Conservation (phyloP, 306 rosid genomes). For the Castanea sativa region DNA sequence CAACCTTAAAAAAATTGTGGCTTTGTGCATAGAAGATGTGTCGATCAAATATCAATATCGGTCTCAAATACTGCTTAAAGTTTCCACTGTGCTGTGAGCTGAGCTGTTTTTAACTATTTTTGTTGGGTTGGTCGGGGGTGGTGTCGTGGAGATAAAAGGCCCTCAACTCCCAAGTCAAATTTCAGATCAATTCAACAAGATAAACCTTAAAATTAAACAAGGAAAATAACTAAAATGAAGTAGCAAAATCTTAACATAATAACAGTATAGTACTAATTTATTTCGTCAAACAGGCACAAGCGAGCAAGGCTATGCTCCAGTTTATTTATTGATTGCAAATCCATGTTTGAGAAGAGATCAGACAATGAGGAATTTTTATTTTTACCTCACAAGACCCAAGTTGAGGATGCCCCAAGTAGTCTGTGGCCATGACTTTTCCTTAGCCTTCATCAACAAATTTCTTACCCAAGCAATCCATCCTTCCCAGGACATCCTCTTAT, state of each 20-base stretch:
- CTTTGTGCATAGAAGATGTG: too few relatives aligned
- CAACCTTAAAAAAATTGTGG: too few relatives aligned
- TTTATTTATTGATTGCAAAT: neutral
- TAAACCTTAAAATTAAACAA: neutral
- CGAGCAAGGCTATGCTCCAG: neutral
- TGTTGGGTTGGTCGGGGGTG: too few relatives aligned
- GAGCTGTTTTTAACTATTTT: too few relatives aligned
- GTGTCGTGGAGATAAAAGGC: too few relatives aligned
- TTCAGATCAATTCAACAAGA: neutral
- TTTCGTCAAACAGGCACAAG: neutral
- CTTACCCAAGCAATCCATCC: slow-evolving; percentile 94
- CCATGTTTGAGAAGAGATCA: neutral
- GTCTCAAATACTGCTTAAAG: too few relatives aligned
- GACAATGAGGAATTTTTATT: slow-evolving; percentile 1
- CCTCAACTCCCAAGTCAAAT: too few relatives aligned
- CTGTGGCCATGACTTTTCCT: slow-evolving; percentile 73
- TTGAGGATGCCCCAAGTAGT: slow-evolving; percentile 77
- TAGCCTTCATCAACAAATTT: slow-evolving; percentile 68
- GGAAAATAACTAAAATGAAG: neutral
- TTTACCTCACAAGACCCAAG: slow-evolving; percentile 71
- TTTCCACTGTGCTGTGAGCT: too few relatives aligned
- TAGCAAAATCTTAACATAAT: neutral
- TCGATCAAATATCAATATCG: too few relatives aligned
- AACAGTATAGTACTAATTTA: neutral
- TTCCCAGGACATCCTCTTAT: slow-evolving; percentile 91